phyloP scores from a whole-genome alignment of 352 stramenopile genomes.

The Thalassiosira mediterranea region DNA sequence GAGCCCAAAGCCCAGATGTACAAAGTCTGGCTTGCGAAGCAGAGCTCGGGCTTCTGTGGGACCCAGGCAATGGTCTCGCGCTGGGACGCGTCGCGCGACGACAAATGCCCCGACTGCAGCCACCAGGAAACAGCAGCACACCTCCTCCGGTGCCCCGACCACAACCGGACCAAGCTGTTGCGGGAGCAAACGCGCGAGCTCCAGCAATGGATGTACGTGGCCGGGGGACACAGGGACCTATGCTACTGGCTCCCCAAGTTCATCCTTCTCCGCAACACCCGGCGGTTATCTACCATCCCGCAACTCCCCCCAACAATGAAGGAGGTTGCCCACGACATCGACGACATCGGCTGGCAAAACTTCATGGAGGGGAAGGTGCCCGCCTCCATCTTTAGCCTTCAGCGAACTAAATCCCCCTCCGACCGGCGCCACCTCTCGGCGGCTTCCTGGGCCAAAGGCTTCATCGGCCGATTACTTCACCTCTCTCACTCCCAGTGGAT shows the following conservation, averaged over 20 bases:
- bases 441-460: neutral
- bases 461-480: conserved; percentile 11
- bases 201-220: neutral
- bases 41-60: conserved; percentile 2
- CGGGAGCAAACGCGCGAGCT: conserved; percentile 1
- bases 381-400: neutral
- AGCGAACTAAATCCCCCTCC: neutral
- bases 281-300: neutral
- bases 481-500: conserved; percentile 30
- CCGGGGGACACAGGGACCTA: neutral
- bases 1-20: conserved; percentile 15
- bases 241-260: conserved; percentile 9
- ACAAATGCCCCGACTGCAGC: conserved; percentile 25
- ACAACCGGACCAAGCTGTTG: neutral
- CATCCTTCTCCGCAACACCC: conserved; percentile 4
- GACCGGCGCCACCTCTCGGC: neutral
- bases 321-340: neutral
- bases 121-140: neutral
- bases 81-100: neutral
- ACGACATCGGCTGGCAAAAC: conserved; percentile 20
- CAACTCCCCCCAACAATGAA: neutral
- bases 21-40: conserved; percentile 29
- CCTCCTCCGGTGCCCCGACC: conserved; percentile 8
- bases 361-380: conserved; percentile 18
- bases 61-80: neutral